Percentiles rank a stretch among this genome's conserved stretches.
Evolutionary conservation across 2,329 filamentous ascomycete genomes (phyloP).

Genomic region (Colletotrichum sidae): DNA sequence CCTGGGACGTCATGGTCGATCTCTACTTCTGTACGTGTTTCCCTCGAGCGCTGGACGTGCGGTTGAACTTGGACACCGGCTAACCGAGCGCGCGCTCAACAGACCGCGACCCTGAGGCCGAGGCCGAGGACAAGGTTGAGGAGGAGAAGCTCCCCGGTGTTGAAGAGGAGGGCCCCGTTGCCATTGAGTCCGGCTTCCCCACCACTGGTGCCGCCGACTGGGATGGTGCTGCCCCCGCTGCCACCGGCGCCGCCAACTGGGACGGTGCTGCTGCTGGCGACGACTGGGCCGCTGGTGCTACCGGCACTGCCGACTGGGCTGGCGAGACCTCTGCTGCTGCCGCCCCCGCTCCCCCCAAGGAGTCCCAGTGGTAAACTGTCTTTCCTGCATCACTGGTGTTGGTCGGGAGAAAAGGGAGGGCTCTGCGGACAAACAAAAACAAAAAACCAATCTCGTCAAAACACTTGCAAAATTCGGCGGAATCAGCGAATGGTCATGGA

Average conservation of each 20-base stretch:
- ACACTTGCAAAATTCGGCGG: conserved; percentile 33
- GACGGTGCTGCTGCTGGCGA: conserved; percentile 64
- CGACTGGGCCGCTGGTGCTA: conserved; percentile 67
- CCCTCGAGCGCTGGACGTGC: neutral
- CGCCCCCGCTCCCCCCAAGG: conserved; percentile 62
- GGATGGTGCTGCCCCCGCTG: conserved; percentile 82
- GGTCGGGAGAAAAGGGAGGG: conserved; percentile 26
- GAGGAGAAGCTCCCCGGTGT: conserved; percentile 90
- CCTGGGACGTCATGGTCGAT: conserved; percentile 99
- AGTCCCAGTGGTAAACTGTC: conserved; percentile 62
- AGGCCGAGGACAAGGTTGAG: conserved; percentile 97
- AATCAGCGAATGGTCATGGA: conserved; percentile 40
- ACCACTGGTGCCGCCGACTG: conserved; percentile 76
- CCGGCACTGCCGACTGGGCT: conserved; percentile 75
- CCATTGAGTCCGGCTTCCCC: conserved; percentile 83
- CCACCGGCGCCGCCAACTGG: conserved; percentile 68
- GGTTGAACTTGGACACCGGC: conserved; percentile 3
- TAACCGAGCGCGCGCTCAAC: conserved; percentile 19
- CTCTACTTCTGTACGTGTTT: conserved; percentile 89
- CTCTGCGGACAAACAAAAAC: conserved; percentile 24
- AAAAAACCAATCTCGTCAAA: conserved; percentile 30
- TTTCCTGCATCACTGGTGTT: conserved; percentile 28
- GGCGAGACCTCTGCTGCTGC: conserved; percentile 65
- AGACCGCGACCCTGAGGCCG: conserved; percentile 98
- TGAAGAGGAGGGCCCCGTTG: conserved; percentile 84